A percentile compares a stretch with the other conserved stretches of the same genome.
Evolutionary conservation across 2,329 filamentous ascomycete species (phyloP).

Genomic region (Penicillium freii): DNA sequence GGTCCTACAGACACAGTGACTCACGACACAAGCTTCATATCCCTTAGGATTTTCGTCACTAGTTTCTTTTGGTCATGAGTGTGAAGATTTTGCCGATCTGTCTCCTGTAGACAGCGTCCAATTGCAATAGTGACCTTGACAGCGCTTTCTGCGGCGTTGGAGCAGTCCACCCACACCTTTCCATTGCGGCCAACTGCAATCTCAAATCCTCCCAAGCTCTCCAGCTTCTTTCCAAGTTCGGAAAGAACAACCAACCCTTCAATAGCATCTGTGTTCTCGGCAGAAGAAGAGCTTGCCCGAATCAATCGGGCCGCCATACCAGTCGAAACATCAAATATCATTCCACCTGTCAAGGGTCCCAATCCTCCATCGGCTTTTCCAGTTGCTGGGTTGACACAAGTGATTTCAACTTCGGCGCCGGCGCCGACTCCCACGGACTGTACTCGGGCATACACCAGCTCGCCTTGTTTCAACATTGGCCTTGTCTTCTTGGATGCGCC

Average conservation of each 20-base stretch:
- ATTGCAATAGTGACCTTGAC: slow-evolving; percentile 72
- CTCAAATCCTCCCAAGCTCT: slow-evolving; percentile 67
- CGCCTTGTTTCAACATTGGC: slow-evolving; percentile 70
- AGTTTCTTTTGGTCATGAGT: slow-evolving; percentile 48
- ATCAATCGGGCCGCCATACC: slow-evolving; percentile 76
- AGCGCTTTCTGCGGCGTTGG: slow-evolving; percentile 52
- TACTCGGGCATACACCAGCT: slow-evolving; percentile 86
- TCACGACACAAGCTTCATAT: slow-evolving; percentile 39
- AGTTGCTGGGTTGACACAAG: slow-evolving; percentile 81
- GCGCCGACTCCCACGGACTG: slow-evolving; percentile 72
- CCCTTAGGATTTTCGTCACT: slow-evolving; percentile 43
- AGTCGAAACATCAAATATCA: slow-evolving; percentile 77
- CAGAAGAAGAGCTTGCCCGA: slow-evolving; percentile 42
- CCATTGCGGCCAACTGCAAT: slow-evolving; percentile 92
- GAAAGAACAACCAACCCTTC: slow-evolving; percentile 73
- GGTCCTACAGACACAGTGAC: slow-evolving; percentile 15
- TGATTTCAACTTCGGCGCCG: slow-evolving; percentile 84
- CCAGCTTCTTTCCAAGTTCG: slow-evolving; percentile 73
- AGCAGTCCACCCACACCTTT: slow-evolving; percentile 82
- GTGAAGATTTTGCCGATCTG: slow-evolving; percentile 61
- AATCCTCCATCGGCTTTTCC: slow-evolving; percentile 88
- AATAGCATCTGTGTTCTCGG: slow-evolving; percentile 45
- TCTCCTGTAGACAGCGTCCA: slow-evolving; percentile 72
- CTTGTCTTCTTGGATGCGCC: slow-evolving; percentile 87
- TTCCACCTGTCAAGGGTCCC: slow-evolving; percentile 78